These are phyloP conservation scores for Allium cepa DNA, from an alignment of 106 monocot species.

Conservation along the genomic window DNA sequence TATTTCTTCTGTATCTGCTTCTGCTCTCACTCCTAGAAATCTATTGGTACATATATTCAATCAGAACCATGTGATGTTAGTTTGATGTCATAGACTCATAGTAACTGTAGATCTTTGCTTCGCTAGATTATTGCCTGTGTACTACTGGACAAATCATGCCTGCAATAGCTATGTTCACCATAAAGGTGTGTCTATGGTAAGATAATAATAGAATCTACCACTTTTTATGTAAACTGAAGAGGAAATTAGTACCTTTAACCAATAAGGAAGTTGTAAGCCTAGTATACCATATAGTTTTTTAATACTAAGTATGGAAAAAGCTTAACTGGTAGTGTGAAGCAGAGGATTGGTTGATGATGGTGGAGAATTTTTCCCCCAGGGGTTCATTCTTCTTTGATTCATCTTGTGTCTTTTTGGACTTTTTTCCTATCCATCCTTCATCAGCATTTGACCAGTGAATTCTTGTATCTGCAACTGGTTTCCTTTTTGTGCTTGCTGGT, in stretches of 20 bases:
- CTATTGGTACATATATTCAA: constrained; percentile 12
- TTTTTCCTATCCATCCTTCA: constrained; percentile 77
- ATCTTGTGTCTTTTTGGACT: neutral
- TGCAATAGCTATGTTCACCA: too few species aligned
- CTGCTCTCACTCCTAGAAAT: constrained; percentile 49
- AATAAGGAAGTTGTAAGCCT: neutral
- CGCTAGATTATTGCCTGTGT: too few species aligned
- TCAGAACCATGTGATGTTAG: too few species aligned
- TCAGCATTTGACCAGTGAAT: constrained; percentile 75
- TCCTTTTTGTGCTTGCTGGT: constrained; percentile 7
- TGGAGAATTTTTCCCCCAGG: constrained; percentile 41
- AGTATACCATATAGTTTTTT: neutral
- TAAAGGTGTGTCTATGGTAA: too few species aligned
- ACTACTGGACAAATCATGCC: too few species aligned
- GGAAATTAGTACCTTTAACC: too few species aligned
- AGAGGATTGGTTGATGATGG: constrained; percentile 36
- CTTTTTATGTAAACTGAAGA: too few species aligned
- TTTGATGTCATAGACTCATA: too few species aligned
- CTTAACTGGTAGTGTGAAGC: constrained; percentile 78
- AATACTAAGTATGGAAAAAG: neutral
- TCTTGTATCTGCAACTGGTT: constrained; percentile 69
- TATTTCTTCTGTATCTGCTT: constrained; percentile 74
- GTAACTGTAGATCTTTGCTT: too few species aligned
- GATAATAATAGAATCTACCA: too few species aligned
- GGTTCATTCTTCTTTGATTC: constrained; percentile 14